Percentiles rank a stretch among this genome's conserved stretches.
These are phyloP conservation scores for Phytophthora aleatoria DNA, from an alignment of 352 stramenopile genomes.

Conservation along the genomic window DNA sequence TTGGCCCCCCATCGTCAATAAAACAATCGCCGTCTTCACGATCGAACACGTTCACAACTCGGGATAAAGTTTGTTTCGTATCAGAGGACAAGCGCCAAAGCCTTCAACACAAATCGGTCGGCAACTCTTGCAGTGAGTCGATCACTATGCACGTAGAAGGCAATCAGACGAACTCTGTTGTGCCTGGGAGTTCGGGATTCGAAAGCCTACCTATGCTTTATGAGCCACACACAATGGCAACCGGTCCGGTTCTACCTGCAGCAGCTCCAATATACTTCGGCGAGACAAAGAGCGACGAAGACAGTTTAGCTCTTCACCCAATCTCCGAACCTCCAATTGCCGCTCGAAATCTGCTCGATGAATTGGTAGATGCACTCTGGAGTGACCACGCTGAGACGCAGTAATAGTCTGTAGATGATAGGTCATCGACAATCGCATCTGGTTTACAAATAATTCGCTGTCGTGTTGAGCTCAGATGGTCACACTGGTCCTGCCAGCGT, in stretches of 20 bases:
- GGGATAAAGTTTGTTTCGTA: too few relatives aligned
- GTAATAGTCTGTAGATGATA: not conserved
- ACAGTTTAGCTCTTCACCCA: not conserved
- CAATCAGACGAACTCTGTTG: not conserved
- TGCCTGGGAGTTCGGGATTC: not conserved
- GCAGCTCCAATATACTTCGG: not conserved
- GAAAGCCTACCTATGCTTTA: constrained; percentile 13
- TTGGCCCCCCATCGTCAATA: not conserved
- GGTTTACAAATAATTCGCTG: too few relatives aligned
- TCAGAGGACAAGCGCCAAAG: not conserved
- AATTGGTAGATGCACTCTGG: constrained; percentile 19
- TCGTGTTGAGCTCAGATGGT: too few relatives aligned
- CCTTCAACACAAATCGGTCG: not conserved
- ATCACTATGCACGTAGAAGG: not conserved
- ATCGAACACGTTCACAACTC: not conserved
- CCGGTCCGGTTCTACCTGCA: not conserved
- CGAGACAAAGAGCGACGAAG: constrained; percentile 10
- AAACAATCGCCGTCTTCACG: not conserved
- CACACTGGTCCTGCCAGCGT: too few relatives aligned
- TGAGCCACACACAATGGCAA: not conserved
- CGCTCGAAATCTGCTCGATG: constrained; percentile 13
- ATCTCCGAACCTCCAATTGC: constrained; percentile 10
- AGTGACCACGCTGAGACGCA: constrained; percentile 3
- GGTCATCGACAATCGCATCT: too few relatives aligned
- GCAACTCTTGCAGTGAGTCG: not conserved